Percentiles rank a stretch among this genome's conserved stretches.
Conservation (phyloP, 164 flowering plant genomes). For the Sedum album region DNA sequence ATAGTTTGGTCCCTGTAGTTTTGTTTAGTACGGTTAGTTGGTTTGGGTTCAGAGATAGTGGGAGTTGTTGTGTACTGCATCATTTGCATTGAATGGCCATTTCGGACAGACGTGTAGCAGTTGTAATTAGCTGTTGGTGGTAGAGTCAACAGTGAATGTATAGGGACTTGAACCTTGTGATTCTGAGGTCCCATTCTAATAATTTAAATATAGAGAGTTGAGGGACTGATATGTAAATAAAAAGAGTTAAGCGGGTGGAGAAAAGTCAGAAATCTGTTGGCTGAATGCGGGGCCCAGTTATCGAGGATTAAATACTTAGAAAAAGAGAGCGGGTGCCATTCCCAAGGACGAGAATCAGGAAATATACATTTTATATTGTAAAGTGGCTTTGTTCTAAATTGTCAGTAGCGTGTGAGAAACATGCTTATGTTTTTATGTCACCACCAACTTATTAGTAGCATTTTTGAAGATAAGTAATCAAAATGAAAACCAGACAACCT, state of each 20-base stretch:
- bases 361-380: conserved; percentile 4
- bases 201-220: too few relatives aligned
- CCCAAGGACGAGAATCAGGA: not conserved
- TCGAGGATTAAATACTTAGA: not conserved
- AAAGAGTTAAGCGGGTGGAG: not conserved
- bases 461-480: too few relatives aligned
- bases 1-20: not conserved
- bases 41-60: not conserved
- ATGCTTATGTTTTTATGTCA: not conserved
- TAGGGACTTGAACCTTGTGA: conserved; percentile 8
- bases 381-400: conserved; percentile 17
- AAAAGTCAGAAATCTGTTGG: not conserved
- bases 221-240: too few relatives aligned
- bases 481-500: too few relatives aligned
- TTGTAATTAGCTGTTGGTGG: not conserved
- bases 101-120: not conserved
- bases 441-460: not conserved
- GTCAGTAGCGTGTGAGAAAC: conserved; percentile 11
- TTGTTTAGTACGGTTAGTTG: too few relatives aligned
- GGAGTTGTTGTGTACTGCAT: conserved; percentile 1
- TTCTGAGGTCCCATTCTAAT: not conserved
- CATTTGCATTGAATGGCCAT: not conserved
- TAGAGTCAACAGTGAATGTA: too few relatives aligned
- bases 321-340: not conserved
- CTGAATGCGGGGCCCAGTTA: not conserved